These are phyloP conservation scores for Osmanthus fragrans DNA, from an alignment of 257 asterid species.

Conservation along the genomic window DNA sequence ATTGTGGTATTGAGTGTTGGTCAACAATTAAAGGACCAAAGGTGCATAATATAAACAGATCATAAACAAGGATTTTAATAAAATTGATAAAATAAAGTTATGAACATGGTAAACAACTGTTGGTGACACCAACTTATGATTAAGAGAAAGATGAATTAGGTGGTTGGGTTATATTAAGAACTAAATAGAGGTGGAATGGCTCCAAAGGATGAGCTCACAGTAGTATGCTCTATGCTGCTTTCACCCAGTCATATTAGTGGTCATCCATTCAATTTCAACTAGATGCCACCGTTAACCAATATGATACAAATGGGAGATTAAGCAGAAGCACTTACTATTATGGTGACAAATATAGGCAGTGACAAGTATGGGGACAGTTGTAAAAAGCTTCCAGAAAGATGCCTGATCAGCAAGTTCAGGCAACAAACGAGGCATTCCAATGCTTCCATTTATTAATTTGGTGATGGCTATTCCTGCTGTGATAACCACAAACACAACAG, in stretches of 20 bases:
- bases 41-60: not conserved
- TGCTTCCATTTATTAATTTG: constrained; percentile 69
- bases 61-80: not conserved
- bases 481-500: constrained; percentile 76
- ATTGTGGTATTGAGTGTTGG: not conserved
- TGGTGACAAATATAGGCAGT: constrained; percentile 93
- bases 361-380: constrained; percentile 78
- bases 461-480: constrained; percentile 68
- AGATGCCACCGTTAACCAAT: not conserved
- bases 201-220: not conserved
- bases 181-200: not conserved
- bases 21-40: not conserved
- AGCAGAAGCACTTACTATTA: constrained; percentile 50
- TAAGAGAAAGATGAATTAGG: not conserved
- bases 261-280: not conserved
- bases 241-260: not conserved
- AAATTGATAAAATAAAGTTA: not conserved
- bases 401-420: constrained; percentile 73
- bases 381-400: constrained; percentile 88
- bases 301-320: not conserved
- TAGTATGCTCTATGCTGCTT: not conserved
- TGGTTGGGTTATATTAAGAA: not conserved
- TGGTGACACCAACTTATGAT: not conserved
- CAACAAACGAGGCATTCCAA: constrained; percentile 70
- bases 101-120: not conserved